These are phyloP conservation scores for Podospora appendiculata DNA, from an alignment of 495 filamentous ascomycete species.

Conservation along the genomic window DNA sequence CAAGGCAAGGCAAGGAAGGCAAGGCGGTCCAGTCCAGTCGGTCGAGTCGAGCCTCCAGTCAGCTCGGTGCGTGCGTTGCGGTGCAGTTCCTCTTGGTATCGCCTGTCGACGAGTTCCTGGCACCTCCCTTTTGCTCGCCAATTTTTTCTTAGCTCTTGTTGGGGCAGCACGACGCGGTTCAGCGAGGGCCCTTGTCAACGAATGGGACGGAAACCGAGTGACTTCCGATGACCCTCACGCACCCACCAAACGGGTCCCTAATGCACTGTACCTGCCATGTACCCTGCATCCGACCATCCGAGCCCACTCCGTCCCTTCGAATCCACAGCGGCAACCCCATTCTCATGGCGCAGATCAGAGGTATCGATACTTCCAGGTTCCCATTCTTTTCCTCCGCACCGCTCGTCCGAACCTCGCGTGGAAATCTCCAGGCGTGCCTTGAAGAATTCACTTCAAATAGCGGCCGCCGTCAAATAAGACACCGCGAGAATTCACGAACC, in stretches of 20 bases:
- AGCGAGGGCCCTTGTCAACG: constrained; percentile 16
- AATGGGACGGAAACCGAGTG: constrained; percentile 6
- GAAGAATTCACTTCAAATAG: too few relatives aligned
- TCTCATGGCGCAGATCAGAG: constrained; percentile 7
- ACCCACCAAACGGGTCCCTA: constrained; percentile 2
- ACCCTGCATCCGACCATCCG: constrained; percentile 11
- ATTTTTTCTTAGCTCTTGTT: constrained; percentile 27
- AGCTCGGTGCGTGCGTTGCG: constrained; percentile 1
- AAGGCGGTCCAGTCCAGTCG: too few relatives aligned
- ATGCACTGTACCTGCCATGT: constrained; percentile 7
- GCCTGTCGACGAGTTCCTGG: constrained; percentile 4
- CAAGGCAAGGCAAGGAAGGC: too few relatives aligned
- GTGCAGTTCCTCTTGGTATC: constrained; percentile 3
- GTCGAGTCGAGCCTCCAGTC: too few relatives aligned
- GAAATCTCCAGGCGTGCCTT: too few relatives aligned
- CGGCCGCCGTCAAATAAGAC: neutral
- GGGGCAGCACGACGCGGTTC: constrained; percentile 20
- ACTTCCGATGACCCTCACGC: constrained; percentile 12
- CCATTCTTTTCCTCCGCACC: neutral
- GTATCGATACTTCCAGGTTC: constrained; percentile 14
- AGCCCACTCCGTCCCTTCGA: neutral
- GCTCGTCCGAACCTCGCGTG: too few relatives aligned
- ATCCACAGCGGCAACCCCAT: constrained; percentile 22
- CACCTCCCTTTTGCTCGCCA: constrained; percentile 14
- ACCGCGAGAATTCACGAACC: neutral